Conservation (phyloP, 1,284 basidiomycete species). For the Tremellales sp. region DNA sequence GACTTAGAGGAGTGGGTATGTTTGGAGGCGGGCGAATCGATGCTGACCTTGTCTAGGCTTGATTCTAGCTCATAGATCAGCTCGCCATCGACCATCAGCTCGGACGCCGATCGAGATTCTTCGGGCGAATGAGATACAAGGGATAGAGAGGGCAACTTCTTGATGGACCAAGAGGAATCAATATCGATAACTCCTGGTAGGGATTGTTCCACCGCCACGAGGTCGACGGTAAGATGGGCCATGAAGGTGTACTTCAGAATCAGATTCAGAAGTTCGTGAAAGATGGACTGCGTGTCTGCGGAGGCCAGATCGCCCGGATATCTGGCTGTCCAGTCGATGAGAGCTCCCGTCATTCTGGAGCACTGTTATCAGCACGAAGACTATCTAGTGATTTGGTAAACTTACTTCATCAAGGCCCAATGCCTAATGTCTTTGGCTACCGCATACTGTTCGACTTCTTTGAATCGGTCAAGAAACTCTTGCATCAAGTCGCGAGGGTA, state of each 20-base stretch:
- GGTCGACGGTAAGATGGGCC: conserved; percentile 40
- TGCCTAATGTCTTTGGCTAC: conserved; percentile 35
- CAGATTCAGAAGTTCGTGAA: conserved; percentile 31
- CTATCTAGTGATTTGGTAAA: conserved; percentile 1
- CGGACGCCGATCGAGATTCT: conserved; percentile 1
- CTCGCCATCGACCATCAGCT: conserved; percentile 19
- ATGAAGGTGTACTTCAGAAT: conserved; percentile 40
- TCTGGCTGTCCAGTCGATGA: conserved; percentile 40
- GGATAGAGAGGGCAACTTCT: no score
- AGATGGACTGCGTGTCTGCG: conserved; percentile 19
- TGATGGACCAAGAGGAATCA: conserved; percentile 40
- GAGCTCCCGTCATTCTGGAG: conserved; percentile 37
- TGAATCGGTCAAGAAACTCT: conserved; percentile 36
- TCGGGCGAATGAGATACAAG: neutral
- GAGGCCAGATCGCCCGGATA: conserved; percentile 45
- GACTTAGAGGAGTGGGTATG: conserved; percentile 3
- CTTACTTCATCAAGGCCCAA: conserved; percentile 45
- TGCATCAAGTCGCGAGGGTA: conserved; percentile 37
- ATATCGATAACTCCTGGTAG: conserved; percentile 29
- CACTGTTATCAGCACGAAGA: neutral
- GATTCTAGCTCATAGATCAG: conserved; percentile 26
- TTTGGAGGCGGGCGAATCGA: neutral
- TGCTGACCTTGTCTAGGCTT: conserved; percentile 1
- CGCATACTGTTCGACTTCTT: conserved; percentile 31
- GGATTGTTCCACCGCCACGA: conserved; percentile 30